Conservation (phyloP, 805 yeast species). For the Sugiyamaella valdiviana region DNA sequence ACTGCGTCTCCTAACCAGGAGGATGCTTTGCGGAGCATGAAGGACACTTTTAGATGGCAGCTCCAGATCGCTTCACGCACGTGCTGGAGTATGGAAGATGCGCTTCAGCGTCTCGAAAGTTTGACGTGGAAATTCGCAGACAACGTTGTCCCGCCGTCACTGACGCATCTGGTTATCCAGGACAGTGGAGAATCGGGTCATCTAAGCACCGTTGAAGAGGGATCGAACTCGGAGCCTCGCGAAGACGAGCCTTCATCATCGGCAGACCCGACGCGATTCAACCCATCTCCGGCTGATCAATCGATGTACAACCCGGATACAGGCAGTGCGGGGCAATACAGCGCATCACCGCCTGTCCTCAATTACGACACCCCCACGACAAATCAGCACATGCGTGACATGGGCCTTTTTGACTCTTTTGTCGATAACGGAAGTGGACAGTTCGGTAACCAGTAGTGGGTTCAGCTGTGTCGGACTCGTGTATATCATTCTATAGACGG, state of each 20-base stretch:
- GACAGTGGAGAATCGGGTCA: background rate
- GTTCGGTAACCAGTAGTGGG: background rate
- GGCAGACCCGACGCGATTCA: too few relatives aligned
- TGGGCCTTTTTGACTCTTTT: background rate
- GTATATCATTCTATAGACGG: background rate
- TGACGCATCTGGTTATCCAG: background rate
- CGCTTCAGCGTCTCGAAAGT: constrained; percentile 18
- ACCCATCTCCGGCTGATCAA: too few relatives aligned
- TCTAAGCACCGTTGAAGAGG: background rate
- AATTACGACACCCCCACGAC: background rate
- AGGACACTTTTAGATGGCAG: constrained; percentile 20
- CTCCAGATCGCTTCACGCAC: constrained; percentile 21
- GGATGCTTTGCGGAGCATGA: constrained; percentile 11
- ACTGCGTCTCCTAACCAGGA: constrained; percentile 13
- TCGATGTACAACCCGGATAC: too few relatives aligned
- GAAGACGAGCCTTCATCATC: background rate
- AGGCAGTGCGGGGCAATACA: too few relatives aligned
- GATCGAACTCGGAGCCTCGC: background rate
- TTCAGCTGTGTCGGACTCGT: background rate
- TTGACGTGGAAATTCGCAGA: constrained; percentile 18
- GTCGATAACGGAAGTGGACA: background rate
- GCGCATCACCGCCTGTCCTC: background rate
- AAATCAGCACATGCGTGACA: background rate
- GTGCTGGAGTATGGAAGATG: constrained; percentile 22
- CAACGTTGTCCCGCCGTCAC: background rate